A percentile compares a stretch with the other conserved stretches of the same genome.
These are phyloP conservation scores for Madurella fahalii DNA, from an alignment of 2,329 filamentous ascomycete species.

Conservation along the genomic window DNA sequence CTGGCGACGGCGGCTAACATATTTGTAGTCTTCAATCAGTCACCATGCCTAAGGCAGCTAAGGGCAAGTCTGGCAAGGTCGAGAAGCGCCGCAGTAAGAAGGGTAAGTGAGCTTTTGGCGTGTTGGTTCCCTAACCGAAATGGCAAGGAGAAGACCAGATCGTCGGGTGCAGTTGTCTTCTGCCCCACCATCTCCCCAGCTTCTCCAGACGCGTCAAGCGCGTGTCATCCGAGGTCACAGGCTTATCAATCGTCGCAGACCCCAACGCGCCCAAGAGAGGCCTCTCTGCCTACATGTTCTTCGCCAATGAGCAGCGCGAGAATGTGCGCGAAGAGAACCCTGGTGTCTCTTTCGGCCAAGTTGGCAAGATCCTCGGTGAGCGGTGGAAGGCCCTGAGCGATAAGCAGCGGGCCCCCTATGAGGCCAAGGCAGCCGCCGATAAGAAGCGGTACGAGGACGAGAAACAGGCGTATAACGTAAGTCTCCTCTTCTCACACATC, in stretches of 20 bases:
- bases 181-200: not conserved
- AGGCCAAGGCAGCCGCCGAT: slow-evolving; percentile 92
- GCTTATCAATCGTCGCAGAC: slow-evolving; percentile 50
- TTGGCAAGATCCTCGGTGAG: slow-evolving; percentile 97
- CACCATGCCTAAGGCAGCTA: slow-evolving; percentile 59
- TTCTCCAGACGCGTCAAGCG: not conserved
- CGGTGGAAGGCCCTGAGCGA: slow-evolving; percentile 96
- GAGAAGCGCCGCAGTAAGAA: slow-evolving; percentile 57
- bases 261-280: slow-evolving; percentile 98
- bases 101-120: slow-evolving; percentile 39
- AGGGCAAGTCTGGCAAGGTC: slow-evolving; percentile 50
- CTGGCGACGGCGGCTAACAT: slow-evolving; percentile 26
- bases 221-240: not conserved
- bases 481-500: slow-evolving; percentile 31
- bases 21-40: slow-evolving; percentile 27
- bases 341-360: slow-evolving; percentile 94
- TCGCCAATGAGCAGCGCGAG: slow-evolving; percentile 98
- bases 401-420: slow-evolving; percentile 88
- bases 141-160: too few relatives aligned
- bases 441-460: slow-evolving; percentile 99
- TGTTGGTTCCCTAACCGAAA: not conserved
- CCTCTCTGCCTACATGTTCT: slow-evolving; percentile 99
- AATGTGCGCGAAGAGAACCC: slow-evolving; percentile 98
- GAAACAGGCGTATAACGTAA: slow-evolving; percentile 90
- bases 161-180: too few relatives aligned